Evolutionary conservation across 108 stramenopile genomes (phyloP).

Genomic region (Fragilaria crotonensis): DNA sequence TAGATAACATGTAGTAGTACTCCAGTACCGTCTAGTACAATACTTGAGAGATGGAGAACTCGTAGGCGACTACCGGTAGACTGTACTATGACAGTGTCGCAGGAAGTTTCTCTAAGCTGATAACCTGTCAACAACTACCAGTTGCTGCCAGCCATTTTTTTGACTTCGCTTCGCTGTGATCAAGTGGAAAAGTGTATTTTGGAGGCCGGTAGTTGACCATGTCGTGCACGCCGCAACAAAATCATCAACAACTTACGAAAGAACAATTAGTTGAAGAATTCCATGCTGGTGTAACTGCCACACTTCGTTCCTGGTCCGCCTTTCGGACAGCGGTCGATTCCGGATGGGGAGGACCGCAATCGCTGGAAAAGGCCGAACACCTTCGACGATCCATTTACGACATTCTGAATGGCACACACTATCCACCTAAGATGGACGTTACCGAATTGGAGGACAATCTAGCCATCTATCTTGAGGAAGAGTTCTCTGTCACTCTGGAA

Average conservation of each 20-base stretch:
- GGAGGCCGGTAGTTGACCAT: too few relatives aligned
- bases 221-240: too few relatives aligned
- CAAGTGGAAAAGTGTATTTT: too few relatives aligned
- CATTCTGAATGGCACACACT: slow-evolving; percentile 41
- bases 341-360: slow-evolving; percentile 73
- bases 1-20: too few relatives aligned
- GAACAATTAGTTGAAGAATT: slow-evolving; percentile 40
- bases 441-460: slow-evolving; percentile 71
- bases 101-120: too few relatives aligned
- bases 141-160: too few relatives aligned
- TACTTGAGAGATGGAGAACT: too few relatives aligned
- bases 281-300: slow-evolving; percentile 80
- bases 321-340: slow-evolving; percentile 64
- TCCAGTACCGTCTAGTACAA: too few relatives aligned
- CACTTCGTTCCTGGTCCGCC: slow-evolving; percentile 79
- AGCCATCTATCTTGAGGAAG: slow-evolving; percentile 77
- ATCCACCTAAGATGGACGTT: slow-evolving; percentile 28
- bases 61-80: too few relatives aligned
- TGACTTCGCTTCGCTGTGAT: too few relatives aligned
- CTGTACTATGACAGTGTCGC: too few relatives aligned
- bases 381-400: slow-evolving; percentile 47
- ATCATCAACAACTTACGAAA: slow-evolving; percentile 10
- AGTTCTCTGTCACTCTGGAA: slow-evolving; percentile 78
- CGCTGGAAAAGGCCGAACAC: slow-evolving; percentile 57
- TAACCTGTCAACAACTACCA: too few relatives aligned